Conservation (phyloP, 148 eudicot species). For the Rhododendron ferrugineum region DNA sequence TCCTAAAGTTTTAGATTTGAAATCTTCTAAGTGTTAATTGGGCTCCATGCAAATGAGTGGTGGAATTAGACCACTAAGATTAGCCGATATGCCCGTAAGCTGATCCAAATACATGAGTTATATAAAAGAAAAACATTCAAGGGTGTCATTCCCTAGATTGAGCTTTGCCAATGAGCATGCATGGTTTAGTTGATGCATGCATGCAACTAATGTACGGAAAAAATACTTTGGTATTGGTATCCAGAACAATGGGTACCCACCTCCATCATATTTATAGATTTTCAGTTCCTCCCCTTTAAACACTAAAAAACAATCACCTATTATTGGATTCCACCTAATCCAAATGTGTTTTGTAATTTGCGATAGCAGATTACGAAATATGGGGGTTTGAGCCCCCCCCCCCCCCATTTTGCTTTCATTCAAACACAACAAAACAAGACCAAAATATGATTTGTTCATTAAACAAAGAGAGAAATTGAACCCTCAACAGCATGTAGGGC, state of each 20-base stretch:
- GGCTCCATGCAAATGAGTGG: no score
- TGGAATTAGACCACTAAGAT: no score
- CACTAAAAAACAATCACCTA: background rate
- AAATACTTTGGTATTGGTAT: no score
- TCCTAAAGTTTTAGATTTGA: no score
- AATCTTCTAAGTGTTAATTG: background rate
- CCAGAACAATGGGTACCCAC: background rate
- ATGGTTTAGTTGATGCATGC: background rate
- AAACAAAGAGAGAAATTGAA: background rate
- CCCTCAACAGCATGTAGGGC: background rate
- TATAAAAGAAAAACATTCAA: background rate
- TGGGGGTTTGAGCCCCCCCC: conserved; percentile 15
- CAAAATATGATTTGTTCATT: background rate
- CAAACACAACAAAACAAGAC: background rate
- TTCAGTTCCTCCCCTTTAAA: background rate
- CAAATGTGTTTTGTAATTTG: background rate
- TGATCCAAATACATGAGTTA: no score
- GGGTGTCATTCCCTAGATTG: background rate
- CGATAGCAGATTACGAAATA: conserved; percentile 5
- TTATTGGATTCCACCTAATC: background rate
- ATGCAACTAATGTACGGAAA: background rate
- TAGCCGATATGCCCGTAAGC: background rate
- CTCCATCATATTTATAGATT: background rate
- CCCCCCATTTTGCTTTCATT: background rate
- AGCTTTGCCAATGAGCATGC: background rate